Base-by-base conservation (phyloP, 2,329 filamentous ascomycete genomes). In the Paracamarosporium sp. region DNA sequence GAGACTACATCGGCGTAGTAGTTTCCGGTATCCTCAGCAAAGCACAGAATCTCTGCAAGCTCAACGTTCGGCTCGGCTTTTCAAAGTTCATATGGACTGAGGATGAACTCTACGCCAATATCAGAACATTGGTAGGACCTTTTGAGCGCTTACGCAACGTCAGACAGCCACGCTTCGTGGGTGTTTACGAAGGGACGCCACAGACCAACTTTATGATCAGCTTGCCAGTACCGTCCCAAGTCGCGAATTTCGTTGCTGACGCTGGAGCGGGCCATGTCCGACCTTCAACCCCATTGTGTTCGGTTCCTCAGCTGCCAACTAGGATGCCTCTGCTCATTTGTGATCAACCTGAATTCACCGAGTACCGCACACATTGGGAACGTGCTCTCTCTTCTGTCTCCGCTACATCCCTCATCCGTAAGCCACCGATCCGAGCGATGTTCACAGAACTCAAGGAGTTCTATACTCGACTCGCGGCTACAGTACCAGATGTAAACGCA, bases 371-470 rank as follows among this genome's bases (percentile, higher is more conserved):
- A n/a, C 28, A 53, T 3, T 75, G 71, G 71, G 61, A 65, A 50
- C 24, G 41, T 8, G 53, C 51, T 17, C 51, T 74, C 4, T 57
- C 67, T 1, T 55, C 56, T 3, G 50, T 31, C 5, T 57, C 56
- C 22, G 28, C 60, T 5, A 35, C 43, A 0, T 48, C 62, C 1
- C 35, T 68, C 9, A 51, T 62, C 0, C 47, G 50, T 9, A 68
- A 69, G 17, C 59, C 71, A 0, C 67, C 70, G 1, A 69, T 76
- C 43, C 60, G 62, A 4, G 48, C 50, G 20, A 73, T 76, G 66
- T 76, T 76, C 55, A 66, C 65, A 1, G 64, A 68, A n/a, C 71
- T 76, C 57, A 75, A 72, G 33, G 56, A 68, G 22, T 74, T 74
- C 46, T 72, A 74, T 45, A 64, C 57, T 9, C 64, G 68, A 13